Conservation (phyloP, 495 filamentous ascomycete species). For the Penicillium canariense region DNA sequence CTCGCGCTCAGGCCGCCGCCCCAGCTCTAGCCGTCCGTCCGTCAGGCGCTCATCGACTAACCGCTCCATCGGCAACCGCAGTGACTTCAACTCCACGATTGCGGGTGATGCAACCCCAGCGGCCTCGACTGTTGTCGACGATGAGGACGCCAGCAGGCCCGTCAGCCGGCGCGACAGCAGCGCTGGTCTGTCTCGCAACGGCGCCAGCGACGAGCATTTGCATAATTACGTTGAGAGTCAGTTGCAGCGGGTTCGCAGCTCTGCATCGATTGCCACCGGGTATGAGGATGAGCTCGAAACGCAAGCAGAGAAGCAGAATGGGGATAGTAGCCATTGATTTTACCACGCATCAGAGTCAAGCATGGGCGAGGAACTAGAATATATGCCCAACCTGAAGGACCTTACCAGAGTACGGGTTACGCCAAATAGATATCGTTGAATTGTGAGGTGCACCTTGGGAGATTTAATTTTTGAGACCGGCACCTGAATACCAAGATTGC, state of each 20-base stretch:
- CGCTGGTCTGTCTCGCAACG: constrained; percentile 15
- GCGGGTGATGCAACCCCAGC: constrained; percentile 25
- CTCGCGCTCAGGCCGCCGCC: constrained; percentile 45
- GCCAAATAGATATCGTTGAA: background rate
- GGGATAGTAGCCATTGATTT: constrained; percentile 11
- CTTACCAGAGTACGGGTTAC: too few species aligned
- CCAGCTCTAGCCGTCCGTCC: constrained; percentile 39
- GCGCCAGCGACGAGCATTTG: constrained; percentile 62
- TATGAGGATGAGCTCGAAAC: constrained; percentile 64
- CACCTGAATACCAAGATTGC: background rate
- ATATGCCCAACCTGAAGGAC: too few species aligned
- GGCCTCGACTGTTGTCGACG: constrained; percentile 26
- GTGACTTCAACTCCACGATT: constrained; percentile 64
- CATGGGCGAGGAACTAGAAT: too few species aligned
- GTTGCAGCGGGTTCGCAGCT: constrained; percentile 59
- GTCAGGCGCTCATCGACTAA: constrained; percentile 80
- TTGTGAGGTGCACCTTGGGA: background rate
- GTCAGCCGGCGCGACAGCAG: constrained; percentile 33
- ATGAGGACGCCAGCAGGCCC: constrained; percentile 30
- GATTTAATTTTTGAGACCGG: background rate
- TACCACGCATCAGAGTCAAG: too few species aligned
- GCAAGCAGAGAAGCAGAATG: constrained; percentile 38
- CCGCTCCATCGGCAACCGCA: constrained; percentile 82
- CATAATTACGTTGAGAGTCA: constrained; percentile 70
- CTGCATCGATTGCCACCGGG: constrained; percentile 41